Evolutionary conservation across 2,329 filamentous ascomycete genomes (phyloP).

Genomic region (Alternaria brassicicola): DNA sequence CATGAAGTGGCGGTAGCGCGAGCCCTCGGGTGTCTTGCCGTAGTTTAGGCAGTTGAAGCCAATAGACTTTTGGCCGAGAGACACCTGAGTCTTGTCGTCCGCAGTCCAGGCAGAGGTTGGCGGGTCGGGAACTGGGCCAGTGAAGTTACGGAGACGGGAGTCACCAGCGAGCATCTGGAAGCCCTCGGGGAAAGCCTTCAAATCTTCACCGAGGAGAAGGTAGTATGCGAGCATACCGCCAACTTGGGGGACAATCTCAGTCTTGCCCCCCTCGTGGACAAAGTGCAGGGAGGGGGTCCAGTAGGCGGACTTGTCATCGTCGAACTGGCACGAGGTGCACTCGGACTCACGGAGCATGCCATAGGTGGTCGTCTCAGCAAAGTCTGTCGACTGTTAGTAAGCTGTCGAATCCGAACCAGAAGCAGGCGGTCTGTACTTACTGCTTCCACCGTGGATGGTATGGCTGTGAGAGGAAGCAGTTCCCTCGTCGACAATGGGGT

Average conservation of each 20-base stretch:
- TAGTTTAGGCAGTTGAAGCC: slow-evolving; percentile 98
- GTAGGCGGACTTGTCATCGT: slow-evolving; percentile 51
- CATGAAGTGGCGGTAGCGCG: slow-evolving; percentile 80
- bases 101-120: slow-evolving; percentile 72
- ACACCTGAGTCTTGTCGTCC: slow-evolving; percentile 70
- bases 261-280: slow-evolving; percentile 64
- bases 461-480: slow-evolving; percentile 40
- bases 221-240: slow-evolving; percentile 71
- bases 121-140: slow-evolving; percentile 65
- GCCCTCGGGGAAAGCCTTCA: slow-evolving; percentile 72
- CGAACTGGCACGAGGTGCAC: slow-evolving; percentile 70
- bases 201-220: slow-evolving; percentile 72
- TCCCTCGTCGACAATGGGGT: slow-evolving; percentile 47
- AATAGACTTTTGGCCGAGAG: slow-evolving; percentile 78
- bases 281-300: slow-evolving; percentile 72
- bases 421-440: slow-evolving; percentile 58
- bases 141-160: slow-evolving; percentile 61
- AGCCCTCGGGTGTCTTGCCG: slow-evolving; percentile 65
- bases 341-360: slow-evolving; percentile 65
- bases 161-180: slow-evolving; percentile 76
- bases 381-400: slow-evolving; percentile 50
- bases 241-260: slow-evolving; percentile 67
- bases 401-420: slow-evolving; percentile 5
- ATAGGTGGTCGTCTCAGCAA: slow-evolving; percentile 67
- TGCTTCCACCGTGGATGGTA: slow-evolving; percentile 49